Evolutionary conservation across 345 rosid genomes (phyloP).

Genomic region (Gynandropsis gynandra): DNA sequence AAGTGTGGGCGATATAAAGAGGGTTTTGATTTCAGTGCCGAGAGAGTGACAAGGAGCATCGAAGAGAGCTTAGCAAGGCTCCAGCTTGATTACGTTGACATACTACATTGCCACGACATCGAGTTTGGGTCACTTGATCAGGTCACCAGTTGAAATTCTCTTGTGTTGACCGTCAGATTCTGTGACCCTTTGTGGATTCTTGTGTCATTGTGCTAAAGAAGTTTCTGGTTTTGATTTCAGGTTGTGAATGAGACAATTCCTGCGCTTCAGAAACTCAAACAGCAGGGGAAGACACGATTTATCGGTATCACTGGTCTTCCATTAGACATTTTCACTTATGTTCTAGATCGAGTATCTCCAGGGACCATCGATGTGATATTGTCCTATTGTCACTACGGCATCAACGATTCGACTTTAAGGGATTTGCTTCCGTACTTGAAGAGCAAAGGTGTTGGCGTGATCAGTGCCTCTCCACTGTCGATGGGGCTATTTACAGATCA

Average conservation of each 20-base stretch:
- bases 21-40: slow-evolving; percentile 94
- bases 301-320: slow-evolving; percentile 96
- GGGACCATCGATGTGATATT: slow-evolving; percentile 69
- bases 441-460: slow-evolving; percentile 75
- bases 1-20: slow-evolving; percentile 75
- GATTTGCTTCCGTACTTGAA: slow-evolving; percentile 82
- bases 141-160: slow-evolving; percentile 29
- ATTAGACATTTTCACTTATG: slow-evolving; percentile 46
- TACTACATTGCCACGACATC: slow-evolving; percentile 83
- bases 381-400: slow-evolving; percentile 74
- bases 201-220: neutral
- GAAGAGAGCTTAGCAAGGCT: slow-evolving; percentile 80
- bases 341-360: slow-evolving; percentile 79
- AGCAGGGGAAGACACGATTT: slow-evolving; percentile 73
- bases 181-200: neutral
- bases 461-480: slow-evolving; percentile 82
- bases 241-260: slow-evolving; percentile 90
- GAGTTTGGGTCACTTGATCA: slow-evolving; percentile 88
- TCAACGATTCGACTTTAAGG: slow-evolving; percentile 62
- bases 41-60: slow-evolving; percentile 71
- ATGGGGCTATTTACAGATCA: slow-evolving; percentile 85
- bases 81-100: slow-evolving; percentile 90
- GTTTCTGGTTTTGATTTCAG: slow-evolving; percentile 31
- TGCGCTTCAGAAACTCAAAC: slow-evolving; percentile 72
- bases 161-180: neutral